A percentile compares a stretch with the other conserved stretches of the same genome.
phyloP scores from a whole-genome alignment of 2,329 filamentous ascomycete genomes.

The Cladophialophora psammophila region DNA sequence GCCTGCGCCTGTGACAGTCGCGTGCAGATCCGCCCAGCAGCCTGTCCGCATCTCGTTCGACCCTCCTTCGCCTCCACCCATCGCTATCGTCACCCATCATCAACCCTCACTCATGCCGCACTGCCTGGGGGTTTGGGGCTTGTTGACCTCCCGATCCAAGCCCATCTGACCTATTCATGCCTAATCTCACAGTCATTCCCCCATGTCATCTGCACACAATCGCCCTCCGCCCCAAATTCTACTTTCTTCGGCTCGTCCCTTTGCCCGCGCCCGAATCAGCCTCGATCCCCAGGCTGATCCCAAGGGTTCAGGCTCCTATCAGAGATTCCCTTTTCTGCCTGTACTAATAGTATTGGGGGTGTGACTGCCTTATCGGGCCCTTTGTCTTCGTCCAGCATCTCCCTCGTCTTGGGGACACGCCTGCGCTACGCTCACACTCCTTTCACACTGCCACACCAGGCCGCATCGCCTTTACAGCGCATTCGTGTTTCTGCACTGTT shows the following conservation, averaged over 20 bases:
- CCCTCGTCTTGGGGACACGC: slow-evolving; percentile 8
- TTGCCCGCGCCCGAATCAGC: slow-evolving; percentile 22
- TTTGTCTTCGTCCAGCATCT: not conserved
- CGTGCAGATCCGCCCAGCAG: slow-evolving; percentile 23
- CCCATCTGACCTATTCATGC: slow-evolving; percentile 35
- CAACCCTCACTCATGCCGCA: slow-evolving; percentile 13
- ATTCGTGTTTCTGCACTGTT: slow-evolving; percentile 17
- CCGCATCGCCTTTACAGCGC: not conserved
- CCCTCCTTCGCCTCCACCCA: slow-evolving; percentile 20
- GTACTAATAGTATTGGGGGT: slow-evolving; percentile 15
- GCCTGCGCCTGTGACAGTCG: slow-evolving; percentile 17
- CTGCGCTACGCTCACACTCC: slow-evolving; percentile 24
- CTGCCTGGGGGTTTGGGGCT: slow-evolving; percentile 2
- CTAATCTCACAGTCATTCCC: slow-evolving; percentile 30
- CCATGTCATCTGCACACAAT: slow-evolving; percentile 38
- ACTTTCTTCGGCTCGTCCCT: slow-evolving; percentile 32
- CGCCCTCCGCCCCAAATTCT: slow-evolving; percentile 6
- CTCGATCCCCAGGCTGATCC: slow-evolving; percentile 2
- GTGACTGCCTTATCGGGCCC: slow-evolving; percentile 37
- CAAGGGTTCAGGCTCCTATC: slow-evolving; percentile 13
- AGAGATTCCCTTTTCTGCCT: slow-evolving; percentile 8
- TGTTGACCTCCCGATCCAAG: not conserved
- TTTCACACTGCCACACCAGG: not conserved
- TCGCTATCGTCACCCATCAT: not conserved
- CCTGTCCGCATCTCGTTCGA: slow-evolving; percentile 5